Evolutionary conservation across 495 filamentous ascomycete species (phyloP).

Genomic region (Podospora pseudoanserina): DNA sequence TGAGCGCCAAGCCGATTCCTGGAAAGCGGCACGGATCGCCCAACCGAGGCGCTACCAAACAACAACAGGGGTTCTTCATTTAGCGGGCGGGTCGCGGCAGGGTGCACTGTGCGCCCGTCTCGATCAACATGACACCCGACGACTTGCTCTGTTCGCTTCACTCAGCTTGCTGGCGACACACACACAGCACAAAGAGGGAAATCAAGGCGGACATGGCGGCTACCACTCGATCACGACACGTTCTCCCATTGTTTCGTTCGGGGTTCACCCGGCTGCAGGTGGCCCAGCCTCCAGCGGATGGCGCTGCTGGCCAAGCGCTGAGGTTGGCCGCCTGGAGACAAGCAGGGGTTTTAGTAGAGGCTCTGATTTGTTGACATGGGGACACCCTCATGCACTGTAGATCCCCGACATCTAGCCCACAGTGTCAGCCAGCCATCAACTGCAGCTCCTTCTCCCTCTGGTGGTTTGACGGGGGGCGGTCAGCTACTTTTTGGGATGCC

Average conservation of each 20-base stretch:
- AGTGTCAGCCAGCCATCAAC: background rate
- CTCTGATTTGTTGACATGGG: background rate
- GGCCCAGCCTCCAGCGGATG: background rate
- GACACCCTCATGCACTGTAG: background rate
- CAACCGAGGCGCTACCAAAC: background rate
- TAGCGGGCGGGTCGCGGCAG: background rate
- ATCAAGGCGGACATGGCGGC: background rate
- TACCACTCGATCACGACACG: background rate
- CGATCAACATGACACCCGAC: background rate
- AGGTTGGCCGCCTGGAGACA: background rate
- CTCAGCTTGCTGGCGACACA: background rate
- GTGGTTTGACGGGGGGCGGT: background rate
- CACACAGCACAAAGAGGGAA: background rate
- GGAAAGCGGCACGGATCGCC: background rate
- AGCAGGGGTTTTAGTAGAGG: background rate
- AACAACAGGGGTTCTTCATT: background rate
- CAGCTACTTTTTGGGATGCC: too few species aligned
- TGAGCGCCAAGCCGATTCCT: background rate
- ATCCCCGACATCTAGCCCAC: background rate
- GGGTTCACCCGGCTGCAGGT: background rate
- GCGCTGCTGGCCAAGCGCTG: background rate
- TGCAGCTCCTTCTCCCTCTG: background rate
- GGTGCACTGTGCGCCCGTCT: background rate
- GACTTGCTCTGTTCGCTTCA: background rate
- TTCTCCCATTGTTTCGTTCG: background rate